Conservation (phyloP, 306 rosid species). For the Quercus ilex region DNA sequence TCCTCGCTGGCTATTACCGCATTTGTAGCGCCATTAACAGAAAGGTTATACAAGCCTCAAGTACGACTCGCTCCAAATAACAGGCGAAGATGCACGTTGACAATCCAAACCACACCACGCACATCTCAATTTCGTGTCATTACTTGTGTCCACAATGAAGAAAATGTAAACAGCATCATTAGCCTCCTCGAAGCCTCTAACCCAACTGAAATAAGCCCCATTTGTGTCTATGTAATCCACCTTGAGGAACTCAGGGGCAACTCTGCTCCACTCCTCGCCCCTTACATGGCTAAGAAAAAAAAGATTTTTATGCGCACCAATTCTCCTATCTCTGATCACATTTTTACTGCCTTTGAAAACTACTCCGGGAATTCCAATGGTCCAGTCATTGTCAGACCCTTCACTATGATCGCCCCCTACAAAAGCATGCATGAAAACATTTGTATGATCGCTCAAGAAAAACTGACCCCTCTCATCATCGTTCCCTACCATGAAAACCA, state of each 20-base stretch:
- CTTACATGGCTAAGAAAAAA: constrained; percentile 12
- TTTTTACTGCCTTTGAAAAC: constrained; percentile 54
- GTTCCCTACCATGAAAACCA: constrained; percentile 46
- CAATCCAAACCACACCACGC: constrained; percentile 24
- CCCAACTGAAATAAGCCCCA: constrained; percentile 29
- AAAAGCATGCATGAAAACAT: constrained; percentile 48
- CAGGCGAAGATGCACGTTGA: background rate
- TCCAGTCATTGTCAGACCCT: constrained; percentile 26
- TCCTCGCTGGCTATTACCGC: constrained; percentile 9
- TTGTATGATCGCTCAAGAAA: constrained; percentile 34
- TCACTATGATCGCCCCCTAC: constrained; percentile 45
- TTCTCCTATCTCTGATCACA: constrained; percentile 28
- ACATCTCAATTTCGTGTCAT: constrained; percentile 29
- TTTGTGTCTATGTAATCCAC: constrained; percentile 38
- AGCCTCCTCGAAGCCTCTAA: constrained; percentile 43
- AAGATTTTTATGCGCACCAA: constrained; percentile 6
- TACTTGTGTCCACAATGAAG: constrained; percentile 45
- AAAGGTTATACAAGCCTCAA: constrained; percentile 1
- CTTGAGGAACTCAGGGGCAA: constrained; percentile 43
- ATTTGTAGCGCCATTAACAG: constrained; percentile 21
- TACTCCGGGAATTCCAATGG: constrained; percentile 41
- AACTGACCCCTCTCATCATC: constrained; percentile 33
- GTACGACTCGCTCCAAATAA: background rate
- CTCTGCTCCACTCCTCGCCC: constrained; percentile 39
- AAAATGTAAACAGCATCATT: constrained; percentile 36